Conservation (phyloP, 2,329 filamentous ascomycete species). For the Sphaerulina vaccinii region DNA sequence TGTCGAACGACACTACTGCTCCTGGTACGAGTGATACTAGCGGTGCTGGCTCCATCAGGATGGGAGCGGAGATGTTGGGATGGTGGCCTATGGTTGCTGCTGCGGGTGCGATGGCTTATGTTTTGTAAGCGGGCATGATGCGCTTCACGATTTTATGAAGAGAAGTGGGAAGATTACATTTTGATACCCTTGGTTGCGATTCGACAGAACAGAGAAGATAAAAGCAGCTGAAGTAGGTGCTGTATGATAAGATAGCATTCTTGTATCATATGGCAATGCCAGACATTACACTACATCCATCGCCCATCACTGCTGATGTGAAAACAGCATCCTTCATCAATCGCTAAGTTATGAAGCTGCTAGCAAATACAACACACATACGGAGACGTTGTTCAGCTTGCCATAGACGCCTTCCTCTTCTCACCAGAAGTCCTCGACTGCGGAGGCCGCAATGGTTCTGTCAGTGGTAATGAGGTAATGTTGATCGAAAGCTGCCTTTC, state of each 20-base stretch:
- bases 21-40: slow-evolving; percentile 34
- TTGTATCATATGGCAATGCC: too few species aligned
- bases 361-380: too few species aligned
- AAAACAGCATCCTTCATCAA: too few species aligned
- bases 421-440: slow-evolving; percentile 3
- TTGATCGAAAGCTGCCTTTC: background rate
- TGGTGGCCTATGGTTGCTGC: slow-evolving; percentile 42
- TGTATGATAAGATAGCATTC: too few species aligned
- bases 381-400: too few species aligned
- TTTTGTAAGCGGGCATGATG: background rate
- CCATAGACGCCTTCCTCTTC: slow-evolving; percentile 4
- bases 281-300: too few species aligned
- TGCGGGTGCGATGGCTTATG: slow-evolving; percentile 16
- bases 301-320: too few species aligned
- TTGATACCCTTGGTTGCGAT: too few species aligned
- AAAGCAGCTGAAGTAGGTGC: too few species aligned
- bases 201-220: too few species aligned
- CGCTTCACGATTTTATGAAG: background rate
- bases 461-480: background rate
- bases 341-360: too few species aligned
- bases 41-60: slow-evolving; percentile 27
- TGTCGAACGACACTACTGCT: slow-evolving; percentile 53
- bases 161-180: background rate
- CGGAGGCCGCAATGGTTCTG: slow-evolving; percentile 5
- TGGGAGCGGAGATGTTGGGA: slow-evolving; percentile 27